A percentile compares a stretch with the other conserved stretches of the same genome.
Conservation (phyloP, 805 yeast genomes). For the Tetrapisispora taiwanensis region DNA sequence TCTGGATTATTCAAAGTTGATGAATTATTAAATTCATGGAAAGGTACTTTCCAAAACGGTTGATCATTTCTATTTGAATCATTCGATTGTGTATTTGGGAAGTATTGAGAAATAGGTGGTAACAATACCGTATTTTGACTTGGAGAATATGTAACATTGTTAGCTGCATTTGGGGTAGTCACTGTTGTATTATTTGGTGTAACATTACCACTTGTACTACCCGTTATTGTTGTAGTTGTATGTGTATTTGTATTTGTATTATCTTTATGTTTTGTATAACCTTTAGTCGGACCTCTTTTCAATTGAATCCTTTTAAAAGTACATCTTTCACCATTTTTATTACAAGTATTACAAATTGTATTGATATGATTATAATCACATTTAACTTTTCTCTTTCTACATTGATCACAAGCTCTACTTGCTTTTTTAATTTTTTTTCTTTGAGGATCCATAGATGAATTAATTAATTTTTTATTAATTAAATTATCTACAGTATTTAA, state of each 20-base stretch:
- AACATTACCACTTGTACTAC: not conserved
- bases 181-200: not conserved
- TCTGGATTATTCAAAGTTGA: constrained; percentile 1
- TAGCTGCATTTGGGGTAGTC: not conserved
- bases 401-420: constrained; percentile 73
- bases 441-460: not conserved
- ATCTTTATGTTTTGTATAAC: constrained; percentile 38
- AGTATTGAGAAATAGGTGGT: constrained; percentile 27
- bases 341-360: constrained; percentile 48
- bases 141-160: not conserved
- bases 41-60: constrained; percentile 31
- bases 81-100: constrained; percentile 10
- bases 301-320: constrained; percentile 62
- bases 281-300: constrained; percentile 74
- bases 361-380: constrained; percentile 49
- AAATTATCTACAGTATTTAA: not conserved
- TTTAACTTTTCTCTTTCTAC: constrained; percentile 60
- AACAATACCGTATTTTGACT: constrained; percentile 13
- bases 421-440: constrained; percentile 36
- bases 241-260: not conserved
- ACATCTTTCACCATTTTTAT: constrained; percentile 49
- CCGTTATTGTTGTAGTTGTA: not conserved
- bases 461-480: not conserved
- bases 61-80: constrained; percentile 9
- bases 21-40: constrained; percentile 20